Evolutionary conservation across 768 basidiomycete species (phyloP), one percentile per base, ranked within the genome.

Genomic region (Leucocoprinus sp.): DNA sequence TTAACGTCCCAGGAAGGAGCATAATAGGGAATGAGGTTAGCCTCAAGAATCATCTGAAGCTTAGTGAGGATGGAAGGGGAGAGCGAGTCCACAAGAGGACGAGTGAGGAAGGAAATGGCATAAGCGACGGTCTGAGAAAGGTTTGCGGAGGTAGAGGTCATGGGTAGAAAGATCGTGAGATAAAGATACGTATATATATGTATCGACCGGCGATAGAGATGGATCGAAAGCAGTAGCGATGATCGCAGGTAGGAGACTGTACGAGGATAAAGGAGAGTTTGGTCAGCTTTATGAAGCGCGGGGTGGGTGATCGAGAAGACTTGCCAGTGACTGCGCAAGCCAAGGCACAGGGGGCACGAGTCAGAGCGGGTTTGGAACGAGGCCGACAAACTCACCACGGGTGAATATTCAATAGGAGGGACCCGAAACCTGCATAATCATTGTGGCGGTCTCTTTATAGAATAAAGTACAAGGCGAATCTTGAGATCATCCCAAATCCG

Each of bases 81-180:
- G 62, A 83, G 77, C 31, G 70, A 63, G 43, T 62, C 55, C 54
- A 72, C 67, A 50, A 87, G 74, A 47, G 82, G 77, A 26, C 74
- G 72, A 28, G 82, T 86, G 61, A 90, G 71, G 69, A 79, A 85
- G 46, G 79, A 67, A 60, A 87, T 73, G 60, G 80, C 80, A 56
- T 89, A 82, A 49, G 82, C 72, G 61, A 90, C 75, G 52, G 84
- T 74, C 64, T 76, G 60, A 51, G 80, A 69, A 61, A 90, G 78
- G 55, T 62, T 71, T 54, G 72, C 64, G 54, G 75, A 66, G 43
- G 58, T 53, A 43, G 59, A 60, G 41, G 69, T 64, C 69, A 72
- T 52, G 46, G 39, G 46, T 43, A 44, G 48, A 49, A 53, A 51
- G 48, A 56, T 31, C 31, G 4, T 5, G 3, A 48, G 23, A 52